phyloP scores from a whole-genome alignment of 2,329 filamentous ascomycete species.

The Zymoseptoria tritici region DNA sequence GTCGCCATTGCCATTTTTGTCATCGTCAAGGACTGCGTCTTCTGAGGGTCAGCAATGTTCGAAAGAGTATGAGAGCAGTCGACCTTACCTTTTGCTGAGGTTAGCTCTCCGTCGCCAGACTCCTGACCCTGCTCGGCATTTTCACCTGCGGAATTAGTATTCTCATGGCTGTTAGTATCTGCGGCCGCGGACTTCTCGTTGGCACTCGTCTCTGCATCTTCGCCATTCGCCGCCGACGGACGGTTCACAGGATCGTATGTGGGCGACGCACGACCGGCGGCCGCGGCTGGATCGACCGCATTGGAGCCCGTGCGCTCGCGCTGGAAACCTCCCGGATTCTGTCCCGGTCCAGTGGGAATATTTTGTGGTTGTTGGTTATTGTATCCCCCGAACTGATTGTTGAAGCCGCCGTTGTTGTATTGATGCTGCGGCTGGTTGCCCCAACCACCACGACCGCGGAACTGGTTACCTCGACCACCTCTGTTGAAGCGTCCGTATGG shows the following conservation, averaged over 20 bases:
- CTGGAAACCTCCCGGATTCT: slow-evolving; percentile 10
- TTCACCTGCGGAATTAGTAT: slow-evolving; percentile 23
- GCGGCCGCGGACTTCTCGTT: slow-evolving; percentile 25
- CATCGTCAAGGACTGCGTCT: background rate
- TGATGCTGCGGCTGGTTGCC: slow-evolving; percentile 21
- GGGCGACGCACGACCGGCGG: slow-evolving; percentile 22
- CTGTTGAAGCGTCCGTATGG: slow-evolving; percentile 36
- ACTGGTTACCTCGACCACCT: slow-evolving; percentile 19
- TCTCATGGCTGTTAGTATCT: slow-evolving; percentile 28
- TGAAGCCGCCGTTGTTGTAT: slow-evolving; percentile 15
- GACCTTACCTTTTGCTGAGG: background rate
- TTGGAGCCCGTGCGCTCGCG: slow-evolving; percentile 16
- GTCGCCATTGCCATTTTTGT: background rate
- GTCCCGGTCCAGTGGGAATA: slow-evolving; percentile 1
- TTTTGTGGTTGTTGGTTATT: slow-evolving; percentile 8
- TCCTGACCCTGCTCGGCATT: slow-evolving; percentile 8
- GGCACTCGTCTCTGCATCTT: slow-evolving; percentile 11
- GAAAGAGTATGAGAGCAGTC: background rate
- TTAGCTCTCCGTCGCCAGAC: slow-evolving; percentile 3
- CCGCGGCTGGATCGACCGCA: slow-evolving; percentile 6
- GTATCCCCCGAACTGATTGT: slow-evolving; percentile 9
- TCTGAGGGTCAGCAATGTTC: background rate
- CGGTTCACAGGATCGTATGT: slow-evolving; percentile 18
- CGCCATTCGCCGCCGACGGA: slow-evolving; percentile 8
- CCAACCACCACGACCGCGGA: slow-evolving; percentile 24